phyloP scores from a whole-genome alignment of 768 basidiomycete genomes.

The Lactarius sanguifluus region DNA sequence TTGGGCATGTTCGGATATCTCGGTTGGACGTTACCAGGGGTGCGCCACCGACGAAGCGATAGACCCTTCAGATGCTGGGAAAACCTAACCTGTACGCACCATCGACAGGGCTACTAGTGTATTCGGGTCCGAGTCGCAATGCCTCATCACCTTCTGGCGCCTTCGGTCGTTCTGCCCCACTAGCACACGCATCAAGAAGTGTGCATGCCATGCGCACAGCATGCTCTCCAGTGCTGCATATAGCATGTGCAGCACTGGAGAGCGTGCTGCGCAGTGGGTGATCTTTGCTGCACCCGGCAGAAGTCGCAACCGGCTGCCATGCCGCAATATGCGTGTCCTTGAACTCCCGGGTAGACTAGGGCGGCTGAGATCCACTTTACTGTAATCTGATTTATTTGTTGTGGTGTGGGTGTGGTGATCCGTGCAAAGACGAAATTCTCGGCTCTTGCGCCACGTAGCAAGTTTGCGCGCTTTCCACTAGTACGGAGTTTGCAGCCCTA shows the following conservation, averaged over 20 bases:
- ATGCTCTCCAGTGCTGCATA: too few relatives aligned
- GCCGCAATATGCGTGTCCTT: not conserved
- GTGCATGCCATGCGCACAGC: too few relatives aligned
- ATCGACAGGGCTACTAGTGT: not conserved
- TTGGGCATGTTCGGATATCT: not conserved
- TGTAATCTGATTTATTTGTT: too few relatives aligned
- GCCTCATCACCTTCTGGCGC: not conserved
- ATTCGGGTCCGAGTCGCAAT: not conserved
- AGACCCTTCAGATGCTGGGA: not conserved
- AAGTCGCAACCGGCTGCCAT: not conserved
- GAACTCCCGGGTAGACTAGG: not conserved
- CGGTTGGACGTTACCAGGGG: constrained; percentile 3
- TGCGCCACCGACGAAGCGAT: not conserved
- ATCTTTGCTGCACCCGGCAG: not conserved
- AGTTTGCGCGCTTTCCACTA: not conserved
- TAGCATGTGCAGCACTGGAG: not conserved
- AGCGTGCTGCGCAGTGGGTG: not conserved
- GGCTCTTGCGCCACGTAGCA: not conserved
- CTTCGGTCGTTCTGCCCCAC: not conserved
- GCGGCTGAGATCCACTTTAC: not conserved
- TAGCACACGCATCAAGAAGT: not conserved
- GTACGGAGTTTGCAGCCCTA: not conserved
- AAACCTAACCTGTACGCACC: not conserved
- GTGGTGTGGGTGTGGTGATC: not conserved
- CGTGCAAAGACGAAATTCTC: not conserved